Conservation (phyloP, 768 basidiomycete species). For the Inosperma sp. region DNA sequence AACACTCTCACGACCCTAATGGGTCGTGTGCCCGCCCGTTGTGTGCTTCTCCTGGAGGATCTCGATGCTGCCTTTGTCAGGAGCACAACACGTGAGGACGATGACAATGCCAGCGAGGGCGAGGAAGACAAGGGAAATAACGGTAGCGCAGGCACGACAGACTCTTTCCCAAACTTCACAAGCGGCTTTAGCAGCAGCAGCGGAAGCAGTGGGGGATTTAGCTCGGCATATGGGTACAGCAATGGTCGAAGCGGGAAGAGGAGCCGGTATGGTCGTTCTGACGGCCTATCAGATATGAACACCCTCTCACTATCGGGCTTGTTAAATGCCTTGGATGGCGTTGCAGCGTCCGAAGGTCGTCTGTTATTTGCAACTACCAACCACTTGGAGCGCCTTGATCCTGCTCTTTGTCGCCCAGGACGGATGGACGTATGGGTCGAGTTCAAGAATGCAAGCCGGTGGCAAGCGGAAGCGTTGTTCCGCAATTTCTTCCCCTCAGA, state of each 20-base stretch:
- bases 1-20: slow-evolving; percentile 81
- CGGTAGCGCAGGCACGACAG: slow-evolving; percentile 4
- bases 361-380: slow-evolving; percentile 92
- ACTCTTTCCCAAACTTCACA: slow-evolving; percentile 3
- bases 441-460: slow-evolving; percentile 81
- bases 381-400: slow-evolving; percentile 86
- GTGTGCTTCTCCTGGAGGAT: slow-evolving; percentile 86
- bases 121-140: slow-evolving; percentile 2
- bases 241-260: slow-evolving; percentile 39
- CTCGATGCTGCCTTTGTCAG: slow-evolving; percentile 86
- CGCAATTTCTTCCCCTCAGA: slow-evolving; percentile 86
- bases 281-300: slow-evolving; percentile 63
- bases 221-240: slow-evolving; percentile 17
- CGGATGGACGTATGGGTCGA: slow-evolving; percentile 92
- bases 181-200: slow-evolving; percentile 11
- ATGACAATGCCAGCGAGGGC: slow-evolving; percentile 20
- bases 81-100: slow-evolving; percentile 58
- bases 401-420: slow-evolving; percentile 87
- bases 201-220: slow-evolving; percentile 13
- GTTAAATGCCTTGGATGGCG: slow-evolving; percentile 82
- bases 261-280: slow-evolving; percentile 22
- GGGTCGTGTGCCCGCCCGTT: slow-evolving; percentile 80
- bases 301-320: slow-evolving; percentile 78
- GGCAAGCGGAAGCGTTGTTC: slow-evolving; percentile 84
- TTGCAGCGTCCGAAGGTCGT: slow-evolving; percentile 82